These are phyloP conservation scores for Exophiala spinifera DNA, from an alignment of 2,329 filamentous ascomycete species.

Conservation along the genomic window DNA sequence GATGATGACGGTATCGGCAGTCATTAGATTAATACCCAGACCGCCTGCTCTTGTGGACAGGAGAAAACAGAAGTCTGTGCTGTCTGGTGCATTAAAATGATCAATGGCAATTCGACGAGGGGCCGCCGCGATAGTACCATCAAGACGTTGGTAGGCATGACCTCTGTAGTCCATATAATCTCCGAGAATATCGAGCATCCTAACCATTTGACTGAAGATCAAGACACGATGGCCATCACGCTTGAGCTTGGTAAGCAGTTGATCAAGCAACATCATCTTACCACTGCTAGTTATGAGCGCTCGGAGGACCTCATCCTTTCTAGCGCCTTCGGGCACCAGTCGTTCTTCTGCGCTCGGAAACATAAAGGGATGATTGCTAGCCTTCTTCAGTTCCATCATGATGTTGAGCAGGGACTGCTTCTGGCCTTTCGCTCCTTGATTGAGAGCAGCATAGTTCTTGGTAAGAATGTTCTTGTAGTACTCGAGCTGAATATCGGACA, in stretches of 20 bases:
- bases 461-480: constrained; percentile 99
- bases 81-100: constrained; percentile 95
- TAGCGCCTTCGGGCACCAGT: constrained; percentile 73
- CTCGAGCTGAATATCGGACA: constrained; percentile 93
- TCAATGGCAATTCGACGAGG: constrained; percentile 92
- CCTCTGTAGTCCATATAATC: constrained; percentile 90
- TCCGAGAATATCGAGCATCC: constrained; percentile 92
- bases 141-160: constrained; percentile 92
- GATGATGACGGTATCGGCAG: constrained; percentile 93
- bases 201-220: constrained; percentile 99
- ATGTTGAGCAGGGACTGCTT: constrained; percentile 96
- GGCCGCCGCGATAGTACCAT: constrained; percentile 87
- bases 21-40: constrained; percentile 98
- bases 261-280: constrained; percentile 98
- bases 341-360: constrained; percentile 91
- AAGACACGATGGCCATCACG: constrained; percentile 91
- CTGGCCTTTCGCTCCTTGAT: constrained; percentile 82
- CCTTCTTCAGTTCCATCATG: constrained; percentile 99
- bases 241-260: constrained; percentile 88
- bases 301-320: constrained; percentile 86
- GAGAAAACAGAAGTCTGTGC: constrained; percentile 93
- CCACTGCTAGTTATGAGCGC: constrained; percentile 94
- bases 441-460: constrained; percentile 90
- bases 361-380: constrained; percentile 98
- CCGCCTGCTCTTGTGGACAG: constrained; percentile 93